Evolutionary conservation across 2,329 filamentous ascomycete species (phyloP).

Genomic region (Fusarium sp.): DNA sequence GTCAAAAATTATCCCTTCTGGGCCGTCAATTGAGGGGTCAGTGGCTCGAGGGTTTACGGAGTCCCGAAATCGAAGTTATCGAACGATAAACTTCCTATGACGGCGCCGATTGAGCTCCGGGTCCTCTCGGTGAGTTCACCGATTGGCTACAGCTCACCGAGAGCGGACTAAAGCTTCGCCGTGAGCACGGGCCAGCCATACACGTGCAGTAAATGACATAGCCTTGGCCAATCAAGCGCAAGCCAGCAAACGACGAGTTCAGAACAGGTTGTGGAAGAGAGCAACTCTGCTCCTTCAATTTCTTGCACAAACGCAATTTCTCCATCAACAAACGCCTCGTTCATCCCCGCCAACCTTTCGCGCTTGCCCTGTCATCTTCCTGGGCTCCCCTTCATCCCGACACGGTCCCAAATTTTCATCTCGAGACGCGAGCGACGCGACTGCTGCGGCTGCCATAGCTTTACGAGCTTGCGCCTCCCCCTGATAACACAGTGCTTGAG

Average conservation of each 20-base stretch:
- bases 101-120: slow-evolving; percentile 19
- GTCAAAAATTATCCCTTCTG: neutral
- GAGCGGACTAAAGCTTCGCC: slow-evolving; percentile 42
- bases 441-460: neutral
- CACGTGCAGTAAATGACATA: slow-evolving; percentile 43
- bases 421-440: slow-evolving; percentile 26
- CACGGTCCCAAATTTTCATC: slow-evolving; percentile 1
- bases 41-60: neutral
- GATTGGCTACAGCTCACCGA: slow-evolving; percentile 17
- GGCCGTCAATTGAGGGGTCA: slow-evolving; percentile 14
- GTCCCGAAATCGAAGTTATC: slow-evolving; percentile 40
- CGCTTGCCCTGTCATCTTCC: slow-evolving; percentile 10
- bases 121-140: slow-evolving; percentile 28
- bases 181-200: slow-evolving; percentile 25
- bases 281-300: slow-evolving; percentile 23
- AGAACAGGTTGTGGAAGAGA: slow-evolving; percentile 35
- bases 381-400: slow-evolving; percentile 1
- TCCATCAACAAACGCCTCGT: slow-evolving; percentile 25
- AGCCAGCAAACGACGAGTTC: slow-evolving; percentile 35
- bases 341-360: slow-evolving; percentile 12
- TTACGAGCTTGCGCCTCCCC: slow-evolving; percentile 4
- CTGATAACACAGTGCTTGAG: slow-evolving; percentile 22
- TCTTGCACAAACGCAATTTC: slow-evolving; percentile 20
- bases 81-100: slow-evolving; percentile 35
- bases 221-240: slow-evolving; percentile 38